Conservation (phyloP, 176 grass and related monocot genomes). For the Oryza punctata region DNA sequence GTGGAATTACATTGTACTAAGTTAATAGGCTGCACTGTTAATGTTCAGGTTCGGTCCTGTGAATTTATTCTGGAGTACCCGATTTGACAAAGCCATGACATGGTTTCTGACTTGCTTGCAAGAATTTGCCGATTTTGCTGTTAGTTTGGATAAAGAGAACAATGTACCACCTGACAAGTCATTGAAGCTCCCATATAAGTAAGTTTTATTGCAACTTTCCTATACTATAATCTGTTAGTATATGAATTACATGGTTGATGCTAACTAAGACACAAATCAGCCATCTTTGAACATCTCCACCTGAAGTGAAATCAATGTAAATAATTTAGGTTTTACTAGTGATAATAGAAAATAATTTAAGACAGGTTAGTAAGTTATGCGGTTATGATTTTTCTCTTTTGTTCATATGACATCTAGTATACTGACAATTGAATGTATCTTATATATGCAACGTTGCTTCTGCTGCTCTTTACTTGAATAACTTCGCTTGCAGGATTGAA, state of each 20-base stretch:
- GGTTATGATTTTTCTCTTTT: background rate
- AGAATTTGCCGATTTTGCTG: conserved; percentile 87
- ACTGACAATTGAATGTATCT: conserved; percentile 6
- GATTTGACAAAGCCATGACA: conserved; percentile 99
- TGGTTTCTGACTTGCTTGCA: conserved; percentile 93
- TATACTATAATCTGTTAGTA: background rate
- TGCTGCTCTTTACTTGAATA: conserved; percentile 12
- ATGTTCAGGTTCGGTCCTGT: conserved; percentile 93
- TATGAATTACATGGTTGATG: conserved; percentile 23
- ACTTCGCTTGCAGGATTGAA: conserved; percentile 72
- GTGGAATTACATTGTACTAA: background rate
- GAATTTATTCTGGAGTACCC: conserved; percentile 98
- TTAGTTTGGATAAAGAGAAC: conserved; percentile 80
- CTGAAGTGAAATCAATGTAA: background rate
- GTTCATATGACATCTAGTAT: background rate
- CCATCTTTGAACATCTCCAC: background rate
- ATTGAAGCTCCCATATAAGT: conserved; percentile 96
- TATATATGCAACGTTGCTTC: background rate
- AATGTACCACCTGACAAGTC: conserved; percentile 91
- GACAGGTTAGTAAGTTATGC: background rate
- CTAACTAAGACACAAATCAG: background rate
- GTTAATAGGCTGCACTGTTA: conserved; percentile 23
- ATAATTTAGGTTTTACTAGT: background rate
- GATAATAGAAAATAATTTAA: background rate
- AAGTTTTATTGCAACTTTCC: conserved; percentile 38